phyloP scores from a whole-genome alignment of 352 stramenopile genomes.

The Pythium insidiosum region DNA sequence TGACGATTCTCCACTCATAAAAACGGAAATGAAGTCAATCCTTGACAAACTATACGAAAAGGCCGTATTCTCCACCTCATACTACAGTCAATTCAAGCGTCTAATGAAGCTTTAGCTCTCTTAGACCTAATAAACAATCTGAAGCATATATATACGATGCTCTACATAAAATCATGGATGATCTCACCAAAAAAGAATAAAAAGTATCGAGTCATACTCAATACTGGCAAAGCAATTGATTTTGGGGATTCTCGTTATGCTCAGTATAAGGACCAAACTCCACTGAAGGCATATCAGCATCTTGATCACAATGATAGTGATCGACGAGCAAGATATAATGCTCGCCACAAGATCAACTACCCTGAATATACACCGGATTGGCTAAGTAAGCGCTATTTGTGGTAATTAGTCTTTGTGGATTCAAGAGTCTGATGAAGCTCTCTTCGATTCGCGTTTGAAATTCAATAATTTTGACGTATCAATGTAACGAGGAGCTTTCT shows the following conservation, averaged over 20 bases:
- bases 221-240: constrained; percentile 2
- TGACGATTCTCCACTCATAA: constrained; percentile 6
- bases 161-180: constrained; percentile 4
- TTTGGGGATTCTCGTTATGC: constrained; percentile 5
- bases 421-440: background rate
- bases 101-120: constrained; percentile 2
- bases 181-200: constrained; percentile 4
- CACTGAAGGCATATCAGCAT: constrained; percentile 3
- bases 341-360: constrained; percentile 3
- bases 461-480: constrained; percentile 9
- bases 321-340: constrained; percentile 3
- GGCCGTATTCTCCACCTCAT: constrained; percentile 4
- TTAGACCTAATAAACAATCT: no score
- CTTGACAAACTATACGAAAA: constrained; percentile 10
- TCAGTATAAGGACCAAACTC: constrained; percentile 3
- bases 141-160: constrained; percentile 3
- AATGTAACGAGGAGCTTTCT: constrained; percentile 8
- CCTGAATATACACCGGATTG: constrained; percentile 3
- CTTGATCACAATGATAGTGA: constrained; percentile 3
- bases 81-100: constrained; percentile 12
- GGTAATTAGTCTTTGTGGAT: no score
- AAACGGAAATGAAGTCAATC: constrained; percentile 9
- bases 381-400: constrained; percentile 4
- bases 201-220: constrained; percentile 4
- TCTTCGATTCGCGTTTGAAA: constrained; percentile 10